These are phyloP conservation scores for Teratosphaeriaceae sp. DNA, from an alignment of 2,329 filamentous ascomycete genomes.

Conservation along the genomic window DNA sequence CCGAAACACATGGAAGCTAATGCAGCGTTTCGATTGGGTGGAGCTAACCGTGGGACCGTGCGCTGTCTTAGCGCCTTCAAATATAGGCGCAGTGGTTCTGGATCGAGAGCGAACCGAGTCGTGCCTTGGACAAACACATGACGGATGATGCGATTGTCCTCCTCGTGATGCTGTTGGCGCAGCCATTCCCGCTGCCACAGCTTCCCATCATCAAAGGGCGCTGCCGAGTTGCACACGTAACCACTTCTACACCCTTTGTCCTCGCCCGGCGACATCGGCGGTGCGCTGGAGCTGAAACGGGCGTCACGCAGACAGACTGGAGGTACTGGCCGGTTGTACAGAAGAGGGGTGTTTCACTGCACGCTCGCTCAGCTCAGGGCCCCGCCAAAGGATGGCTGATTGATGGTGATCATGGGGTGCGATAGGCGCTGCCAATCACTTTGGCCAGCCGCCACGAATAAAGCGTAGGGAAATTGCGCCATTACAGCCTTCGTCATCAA, in stretches of 20 bases:
- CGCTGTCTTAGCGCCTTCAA: neutral
- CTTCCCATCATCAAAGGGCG: neutral
- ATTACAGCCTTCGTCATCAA: neutral
- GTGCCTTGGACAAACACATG: neutral
- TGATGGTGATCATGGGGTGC: neutral
- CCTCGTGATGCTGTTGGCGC: neutral
- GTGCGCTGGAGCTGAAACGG: neutral
- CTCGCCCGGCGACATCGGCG: neutral
- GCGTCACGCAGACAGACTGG: neutral
- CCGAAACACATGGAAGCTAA: neutral
- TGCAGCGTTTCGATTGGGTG: neutral
- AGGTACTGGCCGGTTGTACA: neutral
- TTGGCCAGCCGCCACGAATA: neutral
- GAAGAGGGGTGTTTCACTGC: neutral
- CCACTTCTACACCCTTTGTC: neutral
- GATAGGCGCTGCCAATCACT: constrained; percentile 4
- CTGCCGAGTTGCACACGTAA: neutral
- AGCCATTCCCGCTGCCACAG: neutral
- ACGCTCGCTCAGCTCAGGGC: neutral
- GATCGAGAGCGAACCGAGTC: too few relatives aligned
- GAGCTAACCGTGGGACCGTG: neutral
- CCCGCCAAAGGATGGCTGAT: neutral
- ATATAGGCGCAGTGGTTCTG: too few relatives aligned
- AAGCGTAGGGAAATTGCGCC: constrained; percentile 1
- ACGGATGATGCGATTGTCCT: neutral